Evolutionary conservation across 805 yeast species (phyloP).

Genomic region (Starmerella lactis-condensi): DNA sequence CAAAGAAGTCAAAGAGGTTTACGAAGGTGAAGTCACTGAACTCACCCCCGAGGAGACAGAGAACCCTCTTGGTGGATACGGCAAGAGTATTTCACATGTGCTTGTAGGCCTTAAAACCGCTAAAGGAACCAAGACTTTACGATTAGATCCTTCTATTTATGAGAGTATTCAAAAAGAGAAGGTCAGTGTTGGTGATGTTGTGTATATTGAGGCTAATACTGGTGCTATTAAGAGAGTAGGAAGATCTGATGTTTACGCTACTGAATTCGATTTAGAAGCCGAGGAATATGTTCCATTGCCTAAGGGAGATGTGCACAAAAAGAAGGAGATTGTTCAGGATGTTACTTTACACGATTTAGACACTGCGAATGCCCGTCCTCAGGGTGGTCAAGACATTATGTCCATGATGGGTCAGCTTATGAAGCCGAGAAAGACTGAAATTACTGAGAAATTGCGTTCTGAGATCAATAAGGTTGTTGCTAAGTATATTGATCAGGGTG

Average conservation of each 20-base stretch:
- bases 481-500: constrained; percentile 93
- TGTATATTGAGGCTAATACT: constrained; percentile 90
- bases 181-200: constrained; percentile 88
- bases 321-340: constrained; percentile 94
- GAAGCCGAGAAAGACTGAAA: constrained; percentile 91
- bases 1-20: constrained; percentile 92
- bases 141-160: constrained; percentile 82
- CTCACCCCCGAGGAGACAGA: constrained; percentile 90
- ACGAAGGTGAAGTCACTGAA: constrained; percentile 96
- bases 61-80: constrained; percentile 93
- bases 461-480: constrained; percentile 93
- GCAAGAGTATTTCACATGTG: constrained; percentile 88
- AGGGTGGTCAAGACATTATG: constrained; percentile 90
- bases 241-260: constrained; percentile 94
- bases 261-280: constrained; percentile 95
- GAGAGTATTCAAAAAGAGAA: constrained; percentile 89
- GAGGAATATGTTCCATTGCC: constrained; percentile 98
- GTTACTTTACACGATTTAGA: constrained; percentile 93
- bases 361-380: constrained; percentile 88
- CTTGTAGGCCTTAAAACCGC: constrained; percentile 85
- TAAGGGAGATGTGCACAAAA: constrained; percentile 95
- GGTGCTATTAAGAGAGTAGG: constrained; percentile 97
- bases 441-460: constrained; percentile 80
- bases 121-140: constrained; percentile 71
- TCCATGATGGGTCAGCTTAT: constrained; percentile 93